Conservation (phyloP, 306 rosid genomes). For the Dryas octopetala region DNA sequence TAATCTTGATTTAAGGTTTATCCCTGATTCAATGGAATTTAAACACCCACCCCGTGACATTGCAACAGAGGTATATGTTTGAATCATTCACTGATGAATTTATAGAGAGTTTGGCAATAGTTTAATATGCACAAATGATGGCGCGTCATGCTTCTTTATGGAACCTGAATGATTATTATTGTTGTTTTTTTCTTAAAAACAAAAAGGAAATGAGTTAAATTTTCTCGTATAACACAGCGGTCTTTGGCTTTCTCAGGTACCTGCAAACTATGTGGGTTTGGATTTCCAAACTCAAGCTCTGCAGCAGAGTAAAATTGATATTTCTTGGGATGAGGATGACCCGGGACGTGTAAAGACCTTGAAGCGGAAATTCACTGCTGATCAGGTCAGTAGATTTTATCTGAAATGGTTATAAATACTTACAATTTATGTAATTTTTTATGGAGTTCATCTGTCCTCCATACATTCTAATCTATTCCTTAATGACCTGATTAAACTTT, state of each 20-base stretch:
- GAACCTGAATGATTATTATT: neutral
- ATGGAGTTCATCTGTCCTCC: neutral
- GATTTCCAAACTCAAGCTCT: slow-evolving; percentile 78
- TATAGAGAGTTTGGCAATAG: neutral
- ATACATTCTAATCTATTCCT: neutral
- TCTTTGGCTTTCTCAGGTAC: slow-evolving; percentile 50
- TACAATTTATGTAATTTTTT: neutral
- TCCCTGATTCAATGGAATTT: slow-evolving; percentile 79
- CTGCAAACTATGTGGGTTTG: slow-evolving; percentile 59
- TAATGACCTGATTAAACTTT: neutral
- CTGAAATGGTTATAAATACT: neutral
- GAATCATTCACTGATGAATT: neutral
- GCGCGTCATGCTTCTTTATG: neutral
- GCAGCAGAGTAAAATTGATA: slow-evolving; percentile 69
- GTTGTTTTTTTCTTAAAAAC: neutral
- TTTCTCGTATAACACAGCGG: neutral
- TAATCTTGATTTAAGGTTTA: slow-evolving; percentile 85
- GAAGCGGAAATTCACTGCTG: slow-evolving; percentile 65
- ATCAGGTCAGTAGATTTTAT: slow-evolving; percentile 58
- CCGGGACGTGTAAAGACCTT: slow-evolving; percentile 62
- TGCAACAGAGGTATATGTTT: slow-evolving; percentile 69
- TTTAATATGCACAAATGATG: neutral
- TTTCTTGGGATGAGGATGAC: slow-evolving; percentile 96
- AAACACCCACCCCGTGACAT: slow-evolving; percentile 66
- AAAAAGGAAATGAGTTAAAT: neutral